Evolutionary conservation across 768 basidiomycete species (phyloP).

Genomic region (Suillus subluteus): DNA sequence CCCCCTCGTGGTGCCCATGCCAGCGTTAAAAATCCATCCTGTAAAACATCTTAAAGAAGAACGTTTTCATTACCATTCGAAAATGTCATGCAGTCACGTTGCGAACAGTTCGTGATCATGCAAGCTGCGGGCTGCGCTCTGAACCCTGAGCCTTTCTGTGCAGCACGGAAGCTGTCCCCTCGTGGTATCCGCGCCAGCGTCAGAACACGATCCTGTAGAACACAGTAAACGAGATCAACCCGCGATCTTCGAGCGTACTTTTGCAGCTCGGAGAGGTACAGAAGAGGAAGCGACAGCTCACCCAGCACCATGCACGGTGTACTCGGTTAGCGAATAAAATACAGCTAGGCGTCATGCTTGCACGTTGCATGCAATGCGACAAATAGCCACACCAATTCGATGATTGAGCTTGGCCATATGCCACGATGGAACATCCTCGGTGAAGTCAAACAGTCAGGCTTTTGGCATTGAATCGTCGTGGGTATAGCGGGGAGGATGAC

Average conservation of each 20-base stretch:
- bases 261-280: background rate
- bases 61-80: background rate
- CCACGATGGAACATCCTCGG: too few relatives aligned
- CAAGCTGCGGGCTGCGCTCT: background rate
- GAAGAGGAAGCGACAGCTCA: background rate
- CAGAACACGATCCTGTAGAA: background rate
- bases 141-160: background rate
- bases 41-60: background rate
- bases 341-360: background rate
- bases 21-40: background rate
- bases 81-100: background rate
- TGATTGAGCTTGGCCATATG: too few relatives aligned
- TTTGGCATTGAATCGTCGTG: too few relatives aligned
- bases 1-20: background rate
- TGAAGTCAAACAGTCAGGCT: too few relatives aligned
- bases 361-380: too few relatives aligned
- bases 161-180: background rate
- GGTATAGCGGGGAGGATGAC: too few relatives aligned
- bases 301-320: background rate
- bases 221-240: background rate
- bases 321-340: background rate
- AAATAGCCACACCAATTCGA: too few relatives aligned
- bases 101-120: background rate
- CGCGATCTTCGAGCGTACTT: background rate
- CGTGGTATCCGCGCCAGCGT: background rate